Conservation (phyloP, 306 rosid species). For the Quercus gilva region DNA sequence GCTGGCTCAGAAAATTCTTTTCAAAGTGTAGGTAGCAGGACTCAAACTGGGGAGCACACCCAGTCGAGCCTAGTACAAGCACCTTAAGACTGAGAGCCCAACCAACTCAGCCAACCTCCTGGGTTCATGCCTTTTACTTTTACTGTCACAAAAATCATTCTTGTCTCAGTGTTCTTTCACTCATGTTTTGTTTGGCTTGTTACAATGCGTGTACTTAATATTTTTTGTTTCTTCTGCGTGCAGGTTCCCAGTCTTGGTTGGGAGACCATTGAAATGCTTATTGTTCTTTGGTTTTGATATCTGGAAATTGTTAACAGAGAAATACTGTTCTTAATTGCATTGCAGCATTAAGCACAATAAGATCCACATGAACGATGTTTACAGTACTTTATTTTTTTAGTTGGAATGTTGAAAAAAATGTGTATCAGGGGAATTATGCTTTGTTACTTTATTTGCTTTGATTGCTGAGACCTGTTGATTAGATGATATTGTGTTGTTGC, state of each 20-base stretch:
- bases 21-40: too few relatives aligned
- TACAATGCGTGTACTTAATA: constrained; percentile 10
- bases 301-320: constrained; percentile 21
- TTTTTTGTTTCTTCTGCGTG: not conserved
- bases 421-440: constrained; percentile 2
- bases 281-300: constrained; percentile 27
- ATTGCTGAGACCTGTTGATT: not conserved
- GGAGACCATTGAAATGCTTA: constrained; percentile 24
- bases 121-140: too few relatives aligned
- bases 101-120: too few relatives aligned
- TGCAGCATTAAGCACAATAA: constrained; percentile 44
- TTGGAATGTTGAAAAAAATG: constrained; percentile 16
- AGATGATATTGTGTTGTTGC: constrained; percentile 14
- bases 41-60: too few relatives aligned
- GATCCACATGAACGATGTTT: constrained; percentile 17
- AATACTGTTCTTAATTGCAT: constrained; percentile 34
- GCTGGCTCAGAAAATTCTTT: too few relatives aligned
- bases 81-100: too few relatives aligned
- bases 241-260: constrained; percentile 31
- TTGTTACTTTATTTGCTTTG: constrained; percentile 1
- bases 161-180: not conserved
- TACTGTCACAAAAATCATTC: not conserved
- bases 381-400: constrained; percentile 15
- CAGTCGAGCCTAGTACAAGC: too few relatives aligned
- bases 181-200: not conserved